Percentiles rank a stretch among this genome's conserved stretches.
phyloP scores from a whole-genome alignment of 1,284 basidiomycete genomes.

The Moniliophthora roreri region DNA sequence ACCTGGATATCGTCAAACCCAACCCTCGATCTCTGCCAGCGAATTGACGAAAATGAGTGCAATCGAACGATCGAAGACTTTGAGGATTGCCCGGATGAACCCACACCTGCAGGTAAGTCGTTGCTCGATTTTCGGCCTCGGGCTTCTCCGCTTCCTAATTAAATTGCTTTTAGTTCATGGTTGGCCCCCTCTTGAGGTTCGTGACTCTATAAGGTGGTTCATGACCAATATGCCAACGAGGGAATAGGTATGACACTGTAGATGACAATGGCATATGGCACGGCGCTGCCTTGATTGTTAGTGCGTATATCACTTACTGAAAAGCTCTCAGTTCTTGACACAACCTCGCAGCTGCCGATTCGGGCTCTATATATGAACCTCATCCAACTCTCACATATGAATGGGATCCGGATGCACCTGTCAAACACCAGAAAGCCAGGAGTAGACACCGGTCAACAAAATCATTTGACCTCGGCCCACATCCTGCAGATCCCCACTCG shows the following conservation, averaged over 20 bases:
- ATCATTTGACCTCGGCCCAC: slow-evolving; percentile 62
- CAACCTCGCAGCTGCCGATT: slow-evolving; percentile 60
- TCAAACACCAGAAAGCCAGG: slow-evolving; percentile 15
- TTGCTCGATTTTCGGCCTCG: not conserved
- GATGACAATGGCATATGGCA: slow-evolving; percentile 78
- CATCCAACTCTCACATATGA: slow-evolving; percentile 74
- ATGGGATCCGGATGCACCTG: slow-evolving; percentile 63
- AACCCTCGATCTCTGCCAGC: slow-evolving; percentile 32
- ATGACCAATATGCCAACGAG: slow-evolving; percentile 1
- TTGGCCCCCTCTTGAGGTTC: slow-evolving; percentile 80
- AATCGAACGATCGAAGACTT: slow-evolving; percentile 59
- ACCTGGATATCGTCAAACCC: slow-evolving; percentile 21
- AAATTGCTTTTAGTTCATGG: slow-evolving; percentile 62
- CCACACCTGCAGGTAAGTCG: slow-evolving; percentile 59
- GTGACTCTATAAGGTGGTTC: slow-evolving; percentile 11
- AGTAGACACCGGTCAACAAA: slow-evolving; percentile 19
- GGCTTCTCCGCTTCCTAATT: slow-evolving; percentile 26
- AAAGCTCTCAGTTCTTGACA: not conserved
- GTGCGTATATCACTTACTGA: slow-evolving; percentile 42
- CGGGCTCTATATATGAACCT: slow-evolving; percentile 79
- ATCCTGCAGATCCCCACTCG: slow-evolving; percentile 71
- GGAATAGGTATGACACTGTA: slow-evolving; percentile 78
- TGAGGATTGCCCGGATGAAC: slow-evolving; percentile 61
- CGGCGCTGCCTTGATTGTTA: slow-evolving; percentile 85
- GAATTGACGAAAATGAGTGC: slow-evolving; percentile 54